Percentiles rank a stretch among this genome's conserved stretches.
phyloP scores from a whole-genome alignment of 1,284 basidiomycete genomes.

The Fereydounia khargensis region DNA sequence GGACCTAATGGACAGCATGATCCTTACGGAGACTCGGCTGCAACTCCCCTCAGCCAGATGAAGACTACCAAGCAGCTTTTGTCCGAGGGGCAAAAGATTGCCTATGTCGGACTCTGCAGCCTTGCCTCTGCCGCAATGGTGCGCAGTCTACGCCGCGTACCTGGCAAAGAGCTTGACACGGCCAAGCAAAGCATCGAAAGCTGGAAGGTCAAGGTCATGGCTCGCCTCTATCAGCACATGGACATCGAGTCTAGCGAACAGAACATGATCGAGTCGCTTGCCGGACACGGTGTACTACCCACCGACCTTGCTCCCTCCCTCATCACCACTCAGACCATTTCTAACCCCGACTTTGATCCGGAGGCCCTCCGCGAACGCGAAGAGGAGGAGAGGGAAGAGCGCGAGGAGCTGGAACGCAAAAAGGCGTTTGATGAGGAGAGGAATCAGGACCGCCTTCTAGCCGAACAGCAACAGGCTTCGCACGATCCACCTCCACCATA shows the following conservation, averaged over 20 bases:
- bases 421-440: not conserved
- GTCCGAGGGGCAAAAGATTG: conserved; percentile 53
- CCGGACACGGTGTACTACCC: conserved; percentile 50
- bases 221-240: conserved; percentile 56
- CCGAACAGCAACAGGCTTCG: too few species aligned
- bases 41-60: conserved; percentile 54
- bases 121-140: conserved; percentile 47
- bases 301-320: conserved; percentile 53
- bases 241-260: conserved; percentile 53
- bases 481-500: too few species aligned
- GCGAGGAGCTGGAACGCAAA: conserved; percentile 5
- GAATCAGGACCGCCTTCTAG: not conserved
- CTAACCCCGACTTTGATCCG: conserved; percentile 54
- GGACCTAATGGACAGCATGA: conserved; percentile 11
- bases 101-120: conserved; percentile 55
- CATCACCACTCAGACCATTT: conserved; percentile 50
- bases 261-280: conserved; percentile 55
- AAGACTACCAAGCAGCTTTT: conserved; percentile 54
- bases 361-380: conserved; percentile 24
- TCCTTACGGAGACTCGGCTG: conserved; percentile 30
- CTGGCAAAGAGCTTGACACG: conserved; percentile 30
- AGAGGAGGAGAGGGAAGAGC: conserved; percentile 15
- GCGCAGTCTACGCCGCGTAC: conserved; percentile 27
- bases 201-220: conserved; percentile 53
- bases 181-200: conserved; percentile 42